Percentiles rank a stretch among this genome's conserved stretches.
These are phyloP conservation scores for Boletus rubropictus DNA, from an alignment of 768 basidiomycete genomes.

Conservation along the genomic window DNA sequence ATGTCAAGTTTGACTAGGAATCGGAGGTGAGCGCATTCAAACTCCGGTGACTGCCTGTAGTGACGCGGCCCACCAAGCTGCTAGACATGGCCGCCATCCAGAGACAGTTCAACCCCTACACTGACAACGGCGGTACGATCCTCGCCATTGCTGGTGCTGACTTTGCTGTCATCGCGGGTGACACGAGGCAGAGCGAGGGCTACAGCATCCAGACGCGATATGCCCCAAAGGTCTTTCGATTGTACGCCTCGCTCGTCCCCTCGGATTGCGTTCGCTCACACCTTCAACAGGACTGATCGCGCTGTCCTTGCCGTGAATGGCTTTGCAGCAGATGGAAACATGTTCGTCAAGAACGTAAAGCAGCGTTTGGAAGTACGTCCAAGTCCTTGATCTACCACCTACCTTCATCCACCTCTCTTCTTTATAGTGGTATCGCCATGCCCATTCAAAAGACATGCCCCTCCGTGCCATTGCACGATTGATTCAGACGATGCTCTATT, in stretches of 20 bases:
- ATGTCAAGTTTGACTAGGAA: too few relatives aligned
- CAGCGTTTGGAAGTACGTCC: slow-evolving; percentile 85
- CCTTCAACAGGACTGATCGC: slow-evolving; percentile 67
- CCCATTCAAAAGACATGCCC: slow-evolving; percentile 97
- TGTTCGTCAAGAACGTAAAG: slow-evolving; percentile 94
- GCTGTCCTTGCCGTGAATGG: slow-evolving; percentile 94
- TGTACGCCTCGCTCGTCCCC: slow-evolving; percentile 50
- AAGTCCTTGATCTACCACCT: not conserved
- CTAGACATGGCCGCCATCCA: slow-evolving; percentile 24
- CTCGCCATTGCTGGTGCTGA: slow-evolving; percentile 91
- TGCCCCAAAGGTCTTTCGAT: slow-evolving; percentile 88
- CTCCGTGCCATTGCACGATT: slow-evolving; percentile 93
- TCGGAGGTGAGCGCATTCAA: too few relatives aligned
- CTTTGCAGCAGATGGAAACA: slow-evolving; percentile 95
- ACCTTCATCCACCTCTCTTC: not conserved
- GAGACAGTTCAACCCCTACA: slow-evolving; percentile 80
- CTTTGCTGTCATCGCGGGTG: slow-evolving; percentile 92
- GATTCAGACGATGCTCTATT: slow-evolving; percentile 98
- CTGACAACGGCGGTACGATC: slow-evolving; percentile 93
- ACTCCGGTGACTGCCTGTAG: not conserved
- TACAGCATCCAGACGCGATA: slow-evolving; percentile 97
- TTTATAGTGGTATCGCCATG: slow-evolving; percentile 91
- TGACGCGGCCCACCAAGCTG: not conserved
- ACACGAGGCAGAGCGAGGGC: slow-evolving; percentile 96
- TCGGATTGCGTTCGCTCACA: not conserved